Evolutionary conservation across 106 monocot species (phyloP).

Genomic region (Acorus gramineus): DNA sequence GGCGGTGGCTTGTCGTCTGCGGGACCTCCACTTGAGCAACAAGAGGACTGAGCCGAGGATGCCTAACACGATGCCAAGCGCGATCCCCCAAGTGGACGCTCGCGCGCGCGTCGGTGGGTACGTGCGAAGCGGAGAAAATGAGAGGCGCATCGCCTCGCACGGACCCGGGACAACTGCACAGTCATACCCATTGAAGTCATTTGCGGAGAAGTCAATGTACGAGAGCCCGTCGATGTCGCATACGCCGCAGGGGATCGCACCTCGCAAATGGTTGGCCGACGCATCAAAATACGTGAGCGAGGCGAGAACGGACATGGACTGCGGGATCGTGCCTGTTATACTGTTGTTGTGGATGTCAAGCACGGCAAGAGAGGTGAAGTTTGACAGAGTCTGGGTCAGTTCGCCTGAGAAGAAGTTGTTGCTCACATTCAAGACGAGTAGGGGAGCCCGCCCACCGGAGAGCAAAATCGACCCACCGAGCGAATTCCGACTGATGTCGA

Average conservation of each 20-base stretch:
- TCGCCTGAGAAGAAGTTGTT: slow-evolving; percentile 66
- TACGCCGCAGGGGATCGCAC: slow-evolving; percentile 64
- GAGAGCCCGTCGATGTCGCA: slow-evolving; percentile 57
- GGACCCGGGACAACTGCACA: slow-evolving; percentile 23
- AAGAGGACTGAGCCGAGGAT: slow-evolving; percentile 23
- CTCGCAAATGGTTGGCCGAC: slow-evolving; percentile 58
- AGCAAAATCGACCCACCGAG: slow-evolving; percentile 48
- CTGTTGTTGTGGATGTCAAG: slow-evolving; percentile 82
- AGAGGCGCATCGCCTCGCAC: slow-evolving; percentile 26
- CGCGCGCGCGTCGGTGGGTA: slow-evolving; percentile 25
- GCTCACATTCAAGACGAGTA: slow-evolving; percentile 72
- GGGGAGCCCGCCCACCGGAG: slow-evolving; percentile 14
- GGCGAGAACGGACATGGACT: slow-evolving; percentile 40
- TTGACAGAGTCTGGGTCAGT: slow-evolving; percentile 40
- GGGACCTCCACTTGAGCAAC: slow-evolving; percentile 27
- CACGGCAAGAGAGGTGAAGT: slow-evolving; percentile 61
- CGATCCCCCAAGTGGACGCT: slow-evolving; percentile 31
- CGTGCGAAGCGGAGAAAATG: slow-evolving; percentile 17
- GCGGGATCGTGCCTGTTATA: slow-evolving; percentile 50
- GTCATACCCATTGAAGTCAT: slow-evolving; percentile 32
- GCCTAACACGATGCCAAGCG: slow-evolving; percentile 11
- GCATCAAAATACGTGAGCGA: slow-evolving; percentile 73
- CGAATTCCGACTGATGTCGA: slow-evolving; percentile 66
- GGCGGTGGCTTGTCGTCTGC: slow-evolving; percentile 3
- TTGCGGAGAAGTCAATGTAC: slow-evolving; percentile 67